Base-by-base conservation (phyloP, 306 rosid species). In the Luffa aegyptiaca region DNA sequence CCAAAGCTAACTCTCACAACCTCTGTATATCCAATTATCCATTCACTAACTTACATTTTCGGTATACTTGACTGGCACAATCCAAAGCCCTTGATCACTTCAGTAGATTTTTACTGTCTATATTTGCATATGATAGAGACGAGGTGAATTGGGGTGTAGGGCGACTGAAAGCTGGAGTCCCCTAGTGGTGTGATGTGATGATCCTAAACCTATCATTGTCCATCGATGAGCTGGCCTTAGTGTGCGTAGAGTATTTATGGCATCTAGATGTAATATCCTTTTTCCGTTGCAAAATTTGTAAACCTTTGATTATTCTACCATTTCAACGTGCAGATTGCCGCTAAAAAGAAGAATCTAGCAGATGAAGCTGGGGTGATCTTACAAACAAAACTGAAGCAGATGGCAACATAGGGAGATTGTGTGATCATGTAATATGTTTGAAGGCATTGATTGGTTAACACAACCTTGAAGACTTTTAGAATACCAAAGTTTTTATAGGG, bases 331-430 rank as follows among this genome's bases (percentile, higher is more conserved):
- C 90, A 92, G 98, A 90, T 94, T 79, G 93, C 98, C 52, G 86
- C 98, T 18, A 91, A 90, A 78, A 94, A 94, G 95, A 91, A 88
- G 82, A 81, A 81, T 82, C 83, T 94, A 48, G 88, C 97, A 62
- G 98, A 92, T 83, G 97, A 92, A 87, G 97, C 84, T 2, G 91
- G 86, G 65, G 77, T 72, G 51, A 48, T 84, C 79, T 83, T 90
- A 78, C 95, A 87, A 84, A 88, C 88, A 56, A 90, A 90, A 77
- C 45, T 88, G 86, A 90, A 87, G 87, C 92, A 86, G 31, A 83
- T 86, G 70, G 87, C 92, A 37, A 65, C 87, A 53, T 90, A 84
- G 82, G 26, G 79, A 35, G 17, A 69, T 58, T 35, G 62, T 71
- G 35, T 68, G 52, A 69, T 61, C 61, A 46, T 71, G 57, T 70